A percentile compares a stretch with the other conserved stretches of the same genome.
These are phyloP conservation scores for Inonotus obliquus DNA, from an alignment of 1,284 basidiomycete genomes.

Conservation along the genomic window DNA sequence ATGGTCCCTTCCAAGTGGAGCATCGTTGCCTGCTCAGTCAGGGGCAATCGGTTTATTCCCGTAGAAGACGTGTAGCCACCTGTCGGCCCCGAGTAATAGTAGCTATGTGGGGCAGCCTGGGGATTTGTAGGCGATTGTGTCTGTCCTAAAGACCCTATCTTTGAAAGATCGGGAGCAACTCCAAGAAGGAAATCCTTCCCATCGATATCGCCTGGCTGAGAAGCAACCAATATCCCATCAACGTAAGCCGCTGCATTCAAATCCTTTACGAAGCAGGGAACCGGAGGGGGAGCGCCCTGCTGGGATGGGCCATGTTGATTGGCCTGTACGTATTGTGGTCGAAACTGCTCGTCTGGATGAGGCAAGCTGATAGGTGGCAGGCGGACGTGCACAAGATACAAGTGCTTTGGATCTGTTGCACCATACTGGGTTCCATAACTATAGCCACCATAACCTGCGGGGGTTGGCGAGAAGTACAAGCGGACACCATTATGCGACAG, in stretches of 20 bases:
- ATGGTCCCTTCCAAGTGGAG: constrained; percentile 76
- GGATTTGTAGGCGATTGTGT: constrained; percentile 38
- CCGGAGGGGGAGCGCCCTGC: constrained; percentile 47
- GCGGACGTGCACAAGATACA: constrained; percentile 73
- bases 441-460: constrained; percentile 39
- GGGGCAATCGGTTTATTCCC: constrained; percentile 49
- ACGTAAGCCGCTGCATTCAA: constrained; percentile 48
- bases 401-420: constrained; percentile 38
- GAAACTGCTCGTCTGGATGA: constrained; percentile 67
- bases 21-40: constrained; percentile 73
- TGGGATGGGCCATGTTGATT: constrained; percentile 42
- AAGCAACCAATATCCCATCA: constrained; percentile 59
- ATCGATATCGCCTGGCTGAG: constrained; percentile 68
- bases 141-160: constrained; percentile 60
- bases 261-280: constrained; percentile 49
- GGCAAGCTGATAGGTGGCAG: constrained; percentile 72
- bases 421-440: constrained; percentile 33
- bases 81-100: constrained; percentile 32
- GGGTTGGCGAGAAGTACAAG: constrained; percentile 69
- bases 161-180: constrained; percentile 71
- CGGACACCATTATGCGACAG: constrained; percentile 76
- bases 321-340: constrained; percentile 32
- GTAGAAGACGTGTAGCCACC: constrained; percentile 29
- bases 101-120: constrained; percentile 30
- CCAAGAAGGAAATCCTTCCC: constrained; percentile 74